Percentiles rank a stretch among this genome's conserved stretches.
phyloP scores from a whole-genome alignment of 768 basidiomycete genomes.

The Tulasnella sp. region DNA sequence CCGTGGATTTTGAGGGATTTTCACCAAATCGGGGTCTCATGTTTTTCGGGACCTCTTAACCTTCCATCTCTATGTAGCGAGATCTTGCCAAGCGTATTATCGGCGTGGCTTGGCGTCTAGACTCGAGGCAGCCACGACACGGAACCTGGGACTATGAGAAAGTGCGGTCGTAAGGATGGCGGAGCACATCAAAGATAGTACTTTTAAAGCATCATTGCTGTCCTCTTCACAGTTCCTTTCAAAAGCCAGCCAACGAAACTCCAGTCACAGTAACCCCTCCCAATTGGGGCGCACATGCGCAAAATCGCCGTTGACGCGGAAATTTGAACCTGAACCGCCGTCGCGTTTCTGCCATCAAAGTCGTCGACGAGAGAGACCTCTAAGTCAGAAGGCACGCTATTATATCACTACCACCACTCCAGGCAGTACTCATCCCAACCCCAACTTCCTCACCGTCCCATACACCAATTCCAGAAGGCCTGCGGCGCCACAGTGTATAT shows the following conservation, averaged over 20 bases:
- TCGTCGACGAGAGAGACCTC: background rate
- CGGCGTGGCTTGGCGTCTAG: too few species aligned
- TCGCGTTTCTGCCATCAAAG: background rate
- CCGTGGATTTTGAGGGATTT: too few species aligned
- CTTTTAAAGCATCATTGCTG: background rate
- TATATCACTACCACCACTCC: background rate
- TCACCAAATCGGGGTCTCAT: too few species aligned
- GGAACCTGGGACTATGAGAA: background rate
- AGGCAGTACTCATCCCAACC: background rate
- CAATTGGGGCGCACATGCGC: background rate
- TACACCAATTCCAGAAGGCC: background rate
- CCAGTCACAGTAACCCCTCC: background rate
- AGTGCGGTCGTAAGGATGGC: background rate
- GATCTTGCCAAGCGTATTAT: too few species aligned
- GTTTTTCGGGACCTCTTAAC: too few species aligned
- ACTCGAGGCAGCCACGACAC: background rate
- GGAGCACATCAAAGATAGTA: background rate
- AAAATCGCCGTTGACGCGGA: background rate
- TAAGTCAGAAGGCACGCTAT: background rate
- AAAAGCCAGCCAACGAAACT: background rate
- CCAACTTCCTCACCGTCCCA: conserved; percentile 2
- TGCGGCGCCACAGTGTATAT: background rate
- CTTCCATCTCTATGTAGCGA: too few species aligned
- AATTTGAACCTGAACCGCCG: background rate
- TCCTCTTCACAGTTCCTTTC: background rate